Percentiles rank a stretch among this genome's conserved stretches.
phyloP scores from a whole-genome alignment of 225 moss, liverwort and hornwort species.

The Anthoceros angustus region DNA sequence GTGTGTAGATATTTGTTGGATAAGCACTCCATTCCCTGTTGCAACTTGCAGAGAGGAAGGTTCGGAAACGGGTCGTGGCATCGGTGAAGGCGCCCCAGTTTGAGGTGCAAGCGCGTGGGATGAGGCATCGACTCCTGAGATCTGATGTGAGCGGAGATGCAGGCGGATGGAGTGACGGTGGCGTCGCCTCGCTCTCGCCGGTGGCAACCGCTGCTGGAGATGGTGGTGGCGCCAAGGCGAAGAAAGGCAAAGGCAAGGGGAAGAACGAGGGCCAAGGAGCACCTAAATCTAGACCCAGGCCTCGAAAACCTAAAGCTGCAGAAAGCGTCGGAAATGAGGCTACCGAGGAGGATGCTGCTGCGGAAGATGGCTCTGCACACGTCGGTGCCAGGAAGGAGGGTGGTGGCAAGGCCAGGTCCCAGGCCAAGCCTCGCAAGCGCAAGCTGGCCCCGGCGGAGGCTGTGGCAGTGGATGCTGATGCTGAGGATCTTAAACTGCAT shows the following conservation, averaged over 20 bases:
- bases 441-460: conserved; percentile 1
- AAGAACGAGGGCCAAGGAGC: not conserved
- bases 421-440: conserved; percentile 4
- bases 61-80: too few relatives aligned
- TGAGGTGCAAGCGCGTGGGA: not conserved
- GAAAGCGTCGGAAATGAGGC: conserved; percentile 1
- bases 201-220: not conserved
- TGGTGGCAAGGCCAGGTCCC: not conserved
- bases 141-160: not conserved
- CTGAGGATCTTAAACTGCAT: conserved; percentile 1
- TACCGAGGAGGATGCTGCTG: not conserved
- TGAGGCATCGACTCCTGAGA: not conserved
- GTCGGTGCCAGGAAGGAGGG: not conserved
- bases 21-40: too few relatives aligned
- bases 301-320: conserved; percentile 3
- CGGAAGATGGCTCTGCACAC: conserved; percentile 2
- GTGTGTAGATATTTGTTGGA: too few relatives aligned
- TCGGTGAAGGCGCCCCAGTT: too few relatives aligned
- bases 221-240: not conserved
- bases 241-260: not conserved
- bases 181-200: not conserved
- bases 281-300: not conserved
- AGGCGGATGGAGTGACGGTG: not conserved
- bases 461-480: conserved; percentile 3
- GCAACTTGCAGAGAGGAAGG: too few relatives aligned